Conservation (phyloP, 257 asterid species). For the Solanum ahanhuiri region DNA sequence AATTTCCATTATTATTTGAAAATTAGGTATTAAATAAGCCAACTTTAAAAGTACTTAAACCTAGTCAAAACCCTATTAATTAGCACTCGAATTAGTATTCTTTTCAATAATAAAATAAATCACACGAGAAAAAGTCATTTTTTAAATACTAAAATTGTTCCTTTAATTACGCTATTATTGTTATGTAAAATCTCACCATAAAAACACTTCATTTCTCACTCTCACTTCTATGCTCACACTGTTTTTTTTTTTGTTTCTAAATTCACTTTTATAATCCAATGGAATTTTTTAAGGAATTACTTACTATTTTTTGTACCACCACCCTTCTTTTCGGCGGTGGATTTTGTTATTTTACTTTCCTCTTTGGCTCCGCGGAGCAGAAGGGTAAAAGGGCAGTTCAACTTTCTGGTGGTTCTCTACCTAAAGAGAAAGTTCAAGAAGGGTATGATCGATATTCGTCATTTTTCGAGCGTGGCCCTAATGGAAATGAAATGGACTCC, state of each 20-base stretch:
- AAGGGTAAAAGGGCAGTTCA: conserved; percentile 50
- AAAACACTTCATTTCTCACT: neutral
- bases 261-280: neutral
- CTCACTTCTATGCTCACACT: neutral
- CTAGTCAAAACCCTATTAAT: neutral
- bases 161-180: neutral
- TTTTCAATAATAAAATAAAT: neutral
- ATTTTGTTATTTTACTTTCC: conserved; percentile 50
- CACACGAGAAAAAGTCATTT: neutral
- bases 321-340: conserved; percentile 37
- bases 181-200: neutral
- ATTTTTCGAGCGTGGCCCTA: conserved; percentile 45
- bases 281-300: conserved; percentile 27
- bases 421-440: conserved; percentile 45
- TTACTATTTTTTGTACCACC: conserved; percentile 52
- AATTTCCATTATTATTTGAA: neutral
- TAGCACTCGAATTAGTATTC: neutral
- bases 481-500: conserved; percentile 30
- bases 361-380: conserved; percentile 56
- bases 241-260: neutral
- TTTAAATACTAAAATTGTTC: neutral
- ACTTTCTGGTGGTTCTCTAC: conserved; percentile 68
- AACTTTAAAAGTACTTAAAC: neutral
- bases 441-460: conserved; percentile 55
- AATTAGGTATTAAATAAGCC: neutral